Evolutionary conservation across 192 early-diverging fungal genomes (phyloP), one percentile per base, ranked within the genome.

Genomic region (Kickxella alabastrina): DNA sequence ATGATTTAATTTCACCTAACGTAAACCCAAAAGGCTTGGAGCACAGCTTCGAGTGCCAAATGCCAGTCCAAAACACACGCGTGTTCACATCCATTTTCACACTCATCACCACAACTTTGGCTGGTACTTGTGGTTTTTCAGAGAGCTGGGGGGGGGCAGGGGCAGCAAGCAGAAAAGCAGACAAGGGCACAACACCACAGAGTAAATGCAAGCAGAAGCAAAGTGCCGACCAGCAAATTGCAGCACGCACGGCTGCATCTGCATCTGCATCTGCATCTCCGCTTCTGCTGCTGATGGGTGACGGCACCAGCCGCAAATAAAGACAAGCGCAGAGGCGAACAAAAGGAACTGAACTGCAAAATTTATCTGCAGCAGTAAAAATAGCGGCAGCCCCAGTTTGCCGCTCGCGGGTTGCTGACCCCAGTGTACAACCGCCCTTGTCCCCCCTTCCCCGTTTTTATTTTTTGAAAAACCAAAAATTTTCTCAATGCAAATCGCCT

Each of bases 391-490:
- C 44, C 25, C 28, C 44, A 27, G 14, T 31, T 31, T 46, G 21
- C 10, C 25, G 17, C 10, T n/a, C 48, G 48, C 45, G 45, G 36
- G 55, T 25, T 37, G 31, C 26, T 37, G n/a, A 38, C 48, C 57
- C 40, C 48, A 22, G 29, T 7, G 28, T 19, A 41, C 36, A 25
- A 40, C 54, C 35, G 28, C 32, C 52, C 3, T 7, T 4, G 18
- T 21, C 19, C 18, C 4, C n/a, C n/a, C n/a, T n/a, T 41, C 19
- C 23, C 17, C 14, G 14, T 35, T 6, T 35, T 35, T 35, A 14
- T 35, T 35, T 10, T 35, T 35, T n/a, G n/a, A 10, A 14, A 10
- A 35, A n/a, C 41, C 41, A n/a, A 38, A 43, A 43, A 23, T 43
- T 43, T 43, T 37, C n/a, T n/a, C n/a, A n/a, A n/a, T n/a, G n/a